Base-by-base conservation (phyloP, 1,284 basidiomycete genomes). In the Kwoniella shivajii region DNA sequence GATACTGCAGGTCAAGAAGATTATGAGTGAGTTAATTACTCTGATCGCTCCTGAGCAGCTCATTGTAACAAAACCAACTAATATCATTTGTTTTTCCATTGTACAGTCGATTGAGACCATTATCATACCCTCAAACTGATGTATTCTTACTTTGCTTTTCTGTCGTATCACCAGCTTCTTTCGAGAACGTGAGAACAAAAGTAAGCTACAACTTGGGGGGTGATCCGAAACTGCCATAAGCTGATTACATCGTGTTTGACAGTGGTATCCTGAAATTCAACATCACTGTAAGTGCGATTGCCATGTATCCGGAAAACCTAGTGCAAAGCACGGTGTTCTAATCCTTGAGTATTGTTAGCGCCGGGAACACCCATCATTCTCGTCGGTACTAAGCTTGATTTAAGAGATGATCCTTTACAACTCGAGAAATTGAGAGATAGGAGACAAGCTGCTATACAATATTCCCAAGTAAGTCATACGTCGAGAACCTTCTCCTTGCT, bases 81-180 rank as follows among this genome's bases (percentile, higher is more conserved):
- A 43, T 26, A 18, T 6, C 14, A 26, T 6, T n/a, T 20, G 13
- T 31, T 10, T 4, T 26, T 41, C 4, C 30, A 30, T 30, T 24
- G 22, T 20, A 30, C 79, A 96, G 99, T 80, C 90, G 96, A 56
- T 88, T 99, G 70, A 89, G 96, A 68, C 96, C 96, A 51, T 84
- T 99, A 64, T 95, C 92, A 61, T 99, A 99, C 81, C 96, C 96
- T 7, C 96, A 99, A 80, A 99, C 96, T 50, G 96, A 99, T 77
- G 93, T 99, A 36, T 99, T 99, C 82, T 84, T 99, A 75, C 93
- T 99, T 78, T 99, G 96, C 79, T 99, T 99, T 83, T 96, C 92
- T 44, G 85, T 98, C 63, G 94, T 97, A 73, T 93, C 90, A 69
- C 96, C 96, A 30, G 92, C 96, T 24, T 92, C 89, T 79, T 99